Evolutionary conservation across 495 filamentous ascomycete genomes (phyloP).

Genomic region (Penicillium soppii): DNA sequence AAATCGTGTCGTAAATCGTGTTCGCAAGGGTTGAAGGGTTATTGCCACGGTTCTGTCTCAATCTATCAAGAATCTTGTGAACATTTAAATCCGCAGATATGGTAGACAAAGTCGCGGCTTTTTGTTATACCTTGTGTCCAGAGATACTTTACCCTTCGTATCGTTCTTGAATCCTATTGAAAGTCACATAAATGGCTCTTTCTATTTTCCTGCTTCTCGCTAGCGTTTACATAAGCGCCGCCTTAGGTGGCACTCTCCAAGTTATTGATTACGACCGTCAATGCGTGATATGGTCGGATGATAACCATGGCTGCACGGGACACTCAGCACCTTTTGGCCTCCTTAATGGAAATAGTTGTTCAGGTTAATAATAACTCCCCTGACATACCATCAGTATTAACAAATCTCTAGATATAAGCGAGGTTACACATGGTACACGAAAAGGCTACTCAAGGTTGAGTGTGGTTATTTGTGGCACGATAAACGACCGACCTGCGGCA

Average conservation of each 20-base stretch:
- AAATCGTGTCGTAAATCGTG: background rate
- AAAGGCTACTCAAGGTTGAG: background rate
- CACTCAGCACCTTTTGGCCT: slow-evolving; percentile 4
- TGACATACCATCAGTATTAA: background rate
- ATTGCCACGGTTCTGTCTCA: background rate
- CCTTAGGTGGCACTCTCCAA: background rate
- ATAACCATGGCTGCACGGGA: slow-evolving; percentile 3
- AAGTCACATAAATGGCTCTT: background rate
- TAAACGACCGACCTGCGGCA: background rate
- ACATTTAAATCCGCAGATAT: no score
- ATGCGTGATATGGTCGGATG: slow-evolving; percentile 1
- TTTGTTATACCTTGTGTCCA: no score
- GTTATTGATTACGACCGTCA: slow-evolving; percentile 3
- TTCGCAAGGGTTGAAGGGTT: background rate
- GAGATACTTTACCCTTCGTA: no score
- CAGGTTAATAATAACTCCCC: background rate
- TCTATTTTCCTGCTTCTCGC: background rate
- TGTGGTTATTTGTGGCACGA: background rate
- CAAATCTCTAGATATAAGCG: background rate
- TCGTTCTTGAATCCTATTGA: no score
- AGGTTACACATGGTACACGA: background rate
- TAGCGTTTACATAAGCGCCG: background rate
- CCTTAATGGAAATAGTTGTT: slow-evolving; percentile 2
- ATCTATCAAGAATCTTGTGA: background rate
- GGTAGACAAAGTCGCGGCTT: no score